Percentiles rank a stretch among this genome's conserved stretches.
These are phyloP conservation scores for Ophiostoma fasciatum DNA, from an alignment of 2,329 filamentous ascomycete genomes.

Conservation along the genomic window DNA sequence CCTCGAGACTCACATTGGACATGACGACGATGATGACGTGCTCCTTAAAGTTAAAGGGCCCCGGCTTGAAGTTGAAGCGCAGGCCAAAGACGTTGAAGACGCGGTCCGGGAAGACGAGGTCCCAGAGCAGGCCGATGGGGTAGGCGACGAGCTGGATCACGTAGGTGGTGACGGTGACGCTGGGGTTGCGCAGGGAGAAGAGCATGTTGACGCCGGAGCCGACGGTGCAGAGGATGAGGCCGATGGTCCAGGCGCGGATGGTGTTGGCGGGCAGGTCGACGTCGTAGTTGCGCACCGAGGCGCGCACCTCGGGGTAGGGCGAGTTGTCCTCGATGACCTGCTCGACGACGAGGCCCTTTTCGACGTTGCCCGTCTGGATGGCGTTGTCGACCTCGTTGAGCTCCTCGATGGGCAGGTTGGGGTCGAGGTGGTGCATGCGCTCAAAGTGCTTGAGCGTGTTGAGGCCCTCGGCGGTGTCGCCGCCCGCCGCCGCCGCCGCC, in stretches of 20 bases:
- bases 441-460: slow-evolving; percentile 40
- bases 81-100: slow-evolving; percentile 35
- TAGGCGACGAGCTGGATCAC: slow-evolving; percentile 49
- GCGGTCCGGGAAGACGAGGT: slow-evolving; percentile 37
- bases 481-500: not conserved
- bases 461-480: slow-evolving; percentile 17
- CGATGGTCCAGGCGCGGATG: slow-evolving; percentile 45
- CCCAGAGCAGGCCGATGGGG: slow-evolving; percentile 40
- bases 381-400: slow-evolving; percentile 45
- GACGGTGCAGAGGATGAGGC: slow-evolving; percentile 40
- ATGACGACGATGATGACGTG: slow-evolving; percentile 48
- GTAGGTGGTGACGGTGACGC: slow-evolving; percentile 43
- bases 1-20: slow-evolving; percentile 39
- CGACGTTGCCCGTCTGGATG: slow-evolving; percentile 37
- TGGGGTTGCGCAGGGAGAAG: slow-evolving; percentile 44
- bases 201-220: slow-evolving; percentile 43
- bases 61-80: slow-evolving; percentile 40
- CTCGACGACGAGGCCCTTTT: slow-evolving; percentile 41
- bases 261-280: slow-evolving; percentile 44
- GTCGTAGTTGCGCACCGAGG: slow-evolving; percentile 9
- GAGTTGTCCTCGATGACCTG: slow-evolving; percentile 50
- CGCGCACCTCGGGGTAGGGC: slow-evolving; percentile 47
- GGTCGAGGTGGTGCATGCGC: slow-evolving; percentile 46
- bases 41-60: slow-evolving; percentile 47
- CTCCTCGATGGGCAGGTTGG: slow-evolving; percentile 49